phyloP scores from a whole-genome alignment of 495 filamentous ascomycete genomes.

The Geoglossum glabrum region DNA sequence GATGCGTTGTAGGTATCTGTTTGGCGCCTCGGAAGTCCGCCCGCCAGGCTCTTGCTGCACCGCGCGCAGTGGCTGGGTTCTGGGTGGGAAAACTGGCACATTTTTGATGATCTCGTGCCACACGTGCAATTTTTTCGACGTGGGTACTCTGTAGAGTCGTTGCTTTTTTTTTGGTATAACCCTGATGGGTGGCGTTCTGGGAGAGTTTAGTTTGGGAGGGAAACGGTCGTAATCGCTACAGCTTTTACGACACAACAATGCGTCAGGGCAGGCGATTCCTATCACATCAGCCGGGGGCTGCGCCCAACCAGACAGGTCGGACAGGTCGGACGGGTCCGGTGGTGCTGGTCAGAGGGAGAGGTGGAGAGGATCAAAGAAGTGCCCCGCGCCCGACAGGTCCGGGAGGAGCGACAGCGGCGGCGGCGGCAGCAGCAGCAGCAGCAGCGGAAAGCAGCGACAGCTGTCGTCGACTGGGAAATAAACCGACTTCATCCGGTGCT shows the following conservation, averaged over 20 bases:
- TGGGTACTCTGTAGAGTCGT: not conserved
- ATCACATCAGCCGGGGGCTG: not conserved
- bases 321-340: not conserved
- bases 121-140: not conserved
- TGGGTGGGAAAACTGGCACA: not conserved
- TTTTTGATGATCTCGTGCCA: not conserved
- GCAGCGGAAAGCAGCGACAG: no score
- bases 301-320: not conserved
- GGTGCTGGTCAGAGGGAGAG: not conserved
- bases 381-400: no score
- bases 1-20: slow-evolving; percentile 1
- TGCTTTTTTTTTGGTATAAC: not conserved
- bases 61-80: not conserved
- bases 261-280: not conserved
- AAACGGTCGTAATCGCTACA: not conserved
- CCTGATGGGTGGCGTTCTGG: not conserved
- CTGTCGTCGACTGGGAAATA: not conserved
- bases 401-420: no score
- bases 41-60: not conserved
- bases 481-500: not conserved
- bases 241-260: not conserved
- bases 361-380: no score
- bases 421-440: no score
- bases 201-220: not conserved
- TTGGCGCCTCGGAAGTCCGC: not conserved